Evolutionary conservation across 306 rosid genomes (phyloP).

Genomic region (Mimosa pudica): DNA sequence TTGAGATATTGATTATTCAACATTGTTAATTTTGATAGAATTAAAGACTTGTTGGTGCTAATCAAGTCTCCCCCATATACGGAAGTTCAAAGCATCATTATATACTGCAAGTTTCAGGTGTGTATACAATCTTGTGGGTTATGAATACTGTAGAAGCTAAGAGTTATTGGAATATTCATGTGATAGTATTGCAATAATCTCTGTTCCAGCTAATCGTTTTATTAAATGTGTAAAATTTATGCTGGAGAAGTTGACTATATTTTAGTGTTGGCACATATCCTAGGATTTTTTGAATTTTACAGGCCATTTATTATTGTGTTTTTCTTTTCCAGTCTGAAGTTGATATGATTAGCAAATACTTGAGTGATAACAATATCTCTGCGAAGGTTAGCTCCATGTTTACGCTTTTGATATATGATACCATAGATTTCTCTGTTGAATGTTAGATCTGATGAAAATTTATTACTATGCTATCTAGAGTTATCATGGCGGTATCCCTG

Average conservation of each 20-base stretch:
- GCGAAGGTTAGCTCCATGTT: slow-evolving; percentile 73
- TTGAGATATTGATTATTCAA: slow-evolving; percentile 20
- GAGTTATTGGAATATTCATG: slow-evolving; percentile 14
- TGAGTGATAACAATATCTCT: slow-evolving; percentile 67
- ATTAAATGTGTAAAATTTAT: slow-evolving; percentile 27
- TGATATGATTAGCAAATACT: slow-evolving; percentile 69
- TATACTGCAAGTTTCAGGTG: slow-evolving; percentile 98
- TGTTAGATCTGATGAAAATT: slow-evolving; percentile 40
- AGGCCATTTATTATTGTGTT: slow-evolving; percentile 35
- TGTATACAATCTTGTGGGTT: slow-evolving; percentile 31
- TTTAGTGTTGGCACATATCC: not conserved
- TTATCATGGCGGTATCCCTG: slow-evolving; percentile 81
- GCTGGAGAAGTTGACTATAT: not conserved
- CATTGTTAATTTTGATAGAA: slow-evolving; percentile 46
- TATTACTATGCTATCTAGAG: slow-evolving; percentile 49
- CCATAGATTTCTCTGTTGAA: slow-evolving; percentile 21
- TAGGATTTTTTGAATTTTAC: not conserved
- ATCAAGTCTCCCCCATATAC: slow-evolving; percentile 73
- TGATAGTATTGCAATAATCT: slow-evolving; percentile 25
- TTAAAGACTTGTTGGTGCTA: slow-evolving; percentile 77
- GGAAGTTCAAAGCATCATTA: slow-evolving; percentile 78
- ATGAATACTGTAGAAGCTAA: slow-evolving; percentile 24
- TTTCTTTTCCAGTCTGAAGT: slow-evolving; percentile 72
- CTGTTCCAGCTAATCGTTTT: slow-evolving; percentile 16
- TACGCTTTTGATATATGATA: slow-evolving; percentile 25